Conservation (phyloP, 441 rosid genomes). For the Viola pubescens region DNA sequence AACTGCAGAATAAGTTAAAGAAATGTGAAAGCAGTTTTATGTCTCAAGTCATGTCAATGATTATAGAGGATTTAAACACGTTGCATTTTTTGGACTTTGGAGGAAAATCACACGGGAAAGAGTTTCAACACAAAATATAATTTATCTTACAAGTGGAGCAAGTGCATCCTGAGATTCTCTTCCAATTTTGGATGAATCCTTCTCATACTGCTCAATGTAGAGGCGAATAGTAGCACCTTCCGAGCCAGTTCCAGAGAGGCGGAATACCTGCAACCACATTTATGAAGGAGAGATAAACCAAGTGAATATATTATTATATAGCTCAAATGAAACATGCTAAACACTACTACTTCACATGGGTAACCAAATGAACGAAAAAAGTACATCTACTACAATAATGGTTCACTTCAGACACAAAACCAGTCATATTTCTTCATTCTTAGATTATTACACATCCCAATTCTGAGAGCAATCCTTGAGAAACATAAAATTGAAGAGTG, state of each 20-base stretch:
- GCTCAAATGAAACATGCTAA: too few species aligned
- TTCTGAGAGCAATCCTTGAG: too few species aligned
- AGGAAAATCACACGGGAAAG: too few species aligned
- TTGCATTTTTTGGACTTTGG: too few species aligned
- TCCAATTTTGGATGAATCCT: conserved; percentile 78
- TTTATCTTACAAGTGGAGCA: conserved; percentile 66
- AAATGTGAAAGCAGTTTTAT: too few species aligned
- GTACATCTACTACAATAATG: neutral
- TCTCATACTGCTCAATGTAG: conserved; percentile 92
- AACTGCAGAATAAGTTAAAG: too few species aligned
- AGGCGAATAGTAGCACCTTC: conserved; percentile 98
- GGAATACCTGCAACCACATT: conserved; percentile 57
- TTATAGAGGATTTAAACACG: too few species aligned
- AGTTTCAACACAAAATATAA: too few species aligned
- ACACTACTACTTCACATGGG: neutral
- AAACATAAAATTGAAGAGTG: neutral
- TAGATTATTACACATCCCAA: too few species aligned
- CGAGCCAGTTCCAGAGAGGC: conserved; percentile 97
- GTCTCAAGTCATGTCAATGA: too few species aligned
- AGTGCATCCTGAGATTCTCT: conserved; percentile 88
- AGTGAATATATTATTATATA: neutral
- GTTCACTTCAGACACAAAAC: neutral
- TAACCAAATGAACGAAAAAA: neutral
- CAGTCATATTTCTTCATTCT: too few species aligned
- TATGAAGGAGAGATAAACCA: neutral